A percentile compares a stretch with the other conserved stretches of the same genome.
phyloP scores from a whole-genome alignment of 129 eudicot genomes.

The Glebionis coronaria region DNA sequence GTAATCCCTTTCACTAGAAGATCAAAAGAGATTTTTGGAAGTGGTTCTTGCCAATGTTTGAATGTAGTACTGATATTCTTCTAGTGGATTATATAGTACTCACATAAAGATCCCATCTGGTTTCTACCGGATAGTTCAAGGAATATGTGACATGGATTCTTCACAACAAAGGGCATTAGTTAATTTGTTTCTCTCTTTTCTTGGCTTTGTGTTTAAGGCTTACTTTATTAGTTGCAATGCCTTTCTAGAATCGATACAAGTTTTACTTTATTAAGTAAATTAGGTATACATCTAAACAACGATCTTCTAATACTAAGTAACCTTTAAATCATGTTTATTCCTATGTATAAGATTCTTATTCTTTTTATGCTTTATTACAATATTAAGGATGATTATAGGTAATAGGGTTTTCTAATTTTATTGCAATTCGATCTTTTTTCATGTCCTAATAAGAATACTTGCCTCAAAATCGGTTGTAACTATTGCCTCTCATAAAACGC shows the following conservation, averaged over 20 bases:
- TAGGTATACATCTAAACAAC: not conserved
- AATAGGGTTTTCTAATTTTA: too few species aligned
- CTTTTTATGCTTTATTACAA: too few species aligned
- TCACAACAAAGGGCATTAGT: not conserved
- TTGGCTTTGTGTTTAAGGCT: not conserved
- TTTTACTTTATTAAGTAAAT: not conserved
- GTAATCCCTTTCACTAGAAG: too few species aligned
- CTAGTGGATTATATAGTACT: not conserved
- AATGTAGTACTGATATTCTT: not conserved
- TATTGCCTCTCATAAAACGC: too few species aligned
- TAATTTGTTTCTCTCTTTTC: slow-evolving; percentile 3
- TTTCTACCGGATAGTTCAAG: not conserved
- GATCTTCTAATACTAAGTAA: not conserved
- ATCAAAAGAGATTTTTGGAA: too few species aligned
- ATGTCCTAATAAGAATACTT: too few species aligned
- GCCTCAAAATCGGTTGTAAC: too few species aligned
- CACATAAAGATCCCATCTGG: not conserved
- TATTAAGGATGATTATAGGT: too few species aligned
- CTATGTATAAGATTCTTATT: too few species aligned
- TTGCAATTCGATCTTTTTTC: too few species aligned
- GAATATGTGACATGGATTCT: not conserved
- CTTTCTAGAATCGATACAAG: not conserved
- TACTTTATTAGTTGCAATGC: not conserved
- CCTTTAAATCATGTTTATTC: too few species aligned
- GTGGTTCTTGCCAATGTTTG: not conserved